Base-by-base conservation (phyloP, 2,329 filamentous ascomycete genomes). In the Trichoderma atrobrunneum region DNA sequence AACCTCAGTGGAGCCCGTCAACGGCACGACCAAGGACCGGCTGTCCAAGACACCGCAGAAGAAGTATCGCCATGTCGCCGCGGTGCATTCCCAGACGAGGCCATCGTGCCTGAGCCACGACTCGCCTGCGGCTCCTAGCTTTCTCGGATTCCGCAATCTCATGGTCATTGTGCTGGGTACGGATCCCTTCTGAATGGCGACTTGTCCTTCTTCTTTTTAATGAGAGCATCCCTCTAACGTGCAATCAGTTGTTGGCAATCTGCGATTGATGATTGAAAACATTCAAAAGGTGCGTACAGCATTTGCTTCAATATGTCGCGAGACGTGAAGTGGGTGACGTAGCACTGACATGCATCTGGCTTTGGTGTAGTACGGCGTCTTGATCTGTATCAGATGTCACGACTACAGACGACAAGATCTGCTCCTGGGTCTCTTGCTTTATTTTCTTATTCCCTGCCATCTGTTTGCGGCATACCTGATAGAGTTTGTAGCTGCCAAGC, bases 231-330 rank as follows among this genome's bases (percentile, higher is more conserved):
- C 73, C 73, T 72, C 71, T 77, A 69, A 77, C 76, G 72, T 72
- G 73, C 65, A 57, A 51, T 73, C 24, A 94, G 93, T 98, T 78
- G 94, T 95, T 64, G 96, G 95, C 78, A 99, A 99, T 80, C 83
- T 99, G 66, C 91, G 96, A 75, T 87, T 99, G 78, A 93, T 98
- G 84, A 94, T 99, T 79, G 96, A 98, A 82, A 99, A 99, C 80
- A 93, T 95, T 76, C 93, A 95, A 85, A 98, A 98, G 87, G 93
- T 93, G 30, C 30, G 72, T 60, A 16, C 36, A 28, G 7, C 1
- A 28, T 16, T 21, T n/a, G 12, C 36, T 32, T 26, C 16, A 8
- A 3, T 21, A 30, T 30, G 48, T 30, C n/a, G 28, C 32, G 43
- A 51, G n/a, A 39, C 16, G n/a, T 21, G 7, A 18, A 60, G 14